These are phyloP conservation scores for Blepharisma undulans DNA, from an alignment of 169 alveolate genomes.

Conservation along the genomic window DNA sequence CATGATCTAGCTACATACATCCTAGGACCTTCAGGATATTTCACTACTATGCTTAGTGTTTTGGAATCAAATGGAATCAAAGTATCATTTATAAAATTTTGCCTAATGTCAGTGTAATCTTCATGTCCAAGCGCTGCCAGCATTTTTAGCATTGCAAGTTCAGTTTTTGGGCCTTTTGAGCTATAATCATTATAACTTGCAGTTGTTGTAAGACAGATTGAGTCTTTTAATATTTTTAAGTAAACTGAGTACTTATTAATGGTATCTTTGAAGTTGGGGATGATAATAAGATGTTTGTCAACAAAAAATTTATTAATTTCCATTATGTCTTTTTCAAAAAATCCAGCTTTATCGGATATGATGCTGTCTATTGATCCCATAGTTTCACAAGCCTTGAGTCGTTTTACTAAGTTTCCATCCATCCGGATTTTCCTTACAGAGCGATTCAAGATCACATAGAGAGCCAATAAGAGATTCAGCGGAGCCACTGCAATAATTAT, in stretches of 20 bases:
- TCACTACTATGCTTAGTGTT: conserved; percentile 49
- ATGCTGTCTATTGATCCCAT: conserved; percentile 71
- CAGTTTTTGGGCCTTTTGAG: conserved; percentile 79
- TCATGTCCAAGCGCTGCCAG: conserved; percentile 54
- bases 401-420: conserved; percentile 56
- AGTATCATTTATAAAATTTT: neutral
- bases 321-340: conserved; percentile 65
- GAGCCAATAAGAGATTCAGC: conserved; percentile 77
- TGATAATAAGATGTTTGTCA: too few relatives aligned
- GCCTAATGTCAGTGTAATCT: neutral
- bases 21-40: conserved; percentile 28
- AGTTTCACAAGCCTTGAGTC: conserved; percentile 66
- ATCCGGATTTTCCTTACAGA: conserved; percentile 61
- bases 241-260: neutral
- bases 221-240: conserved; percentile 26
- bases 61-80: conserved; percentile 66
- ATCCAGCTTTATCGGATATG: conserved; percentile 69
- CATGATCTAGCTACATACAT: conserved; percentile 84
- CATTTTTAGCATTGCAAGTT: conserved; percentile 82
- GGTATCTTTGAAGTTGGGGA: neutral
- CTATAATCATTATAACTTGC: neutral
- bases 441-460: conserved; percentile 62
- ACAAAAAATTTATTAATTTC: conserved; percentile 35
- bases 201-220: neutral
- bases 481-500: conserved; percentile 89